phyloP scores from a whole-genome alignment of 768 basidiomycete species.

The Xerocomellus dryophilus region DNA sequence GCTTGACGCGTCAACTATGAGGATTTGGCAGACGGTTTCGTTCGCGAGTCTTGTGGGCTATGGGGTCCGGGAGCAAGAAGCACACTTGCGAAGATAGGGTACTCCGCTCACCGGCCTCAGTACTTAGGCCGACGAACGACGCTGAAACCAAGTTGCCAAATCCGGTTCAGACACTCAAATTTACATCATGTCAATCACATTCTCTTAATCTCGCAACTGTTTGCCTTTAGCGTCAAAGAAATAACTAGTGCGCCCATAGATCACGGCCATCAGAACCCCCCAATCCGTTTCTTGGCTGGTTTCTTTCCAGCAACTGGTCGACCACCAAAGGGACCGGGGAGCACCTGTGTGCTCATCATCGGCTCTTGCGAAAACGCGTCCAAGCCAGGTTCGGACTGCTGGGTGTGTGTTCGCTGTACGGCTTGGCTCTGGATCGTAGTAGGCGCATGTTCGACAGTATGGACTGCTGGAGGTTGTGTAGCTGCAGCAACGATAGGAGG shows the following conservation, averaged over 20 bases:
- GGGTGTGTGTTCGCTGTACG: conserved; percentile 18
- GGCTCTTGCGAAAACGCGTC: conserved; percentile 39
- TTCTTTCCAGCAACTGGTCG: conserved; percentile 49
- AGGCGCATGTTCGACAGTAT: conserved; percentile 3
- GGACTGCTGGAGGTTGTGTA: conserved; percentile 20
- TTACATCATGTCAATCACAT: neutral
- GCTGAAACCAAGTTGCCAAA: conserved; percentile 25
- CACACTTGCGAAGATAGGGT: conserved; percentile 21
- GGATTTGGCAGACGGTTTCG: conserved; percentile 17
- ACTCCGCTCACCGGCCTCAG: conserved; percentile 17
- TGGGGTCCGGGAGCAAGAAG: conserved; percentile 20
- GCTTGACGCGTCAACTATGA: conserved; percentile 47
- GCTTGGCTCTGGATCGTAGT: conserved; percentile 5
- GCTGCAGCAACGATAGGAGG: conserved; percentile 39
- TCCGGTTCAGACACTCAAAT: conserved; percentile 1
- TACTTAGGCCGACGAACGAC: neutral
- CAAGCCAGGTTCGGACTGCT: conserved; percentile 7
- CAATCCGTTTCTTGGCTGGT: conserved; percentile 60
- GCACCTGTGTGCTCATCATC: conserved; percentile 63
- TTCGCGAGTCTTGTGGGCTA: conserved; percentile 7
- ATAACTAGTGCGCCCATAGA: neutral
- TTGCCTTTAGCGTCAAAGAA: neutral
- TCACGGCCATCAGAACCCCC: conserved; percentile 57
- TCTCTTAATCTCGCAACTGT: conserved; percentile 2
- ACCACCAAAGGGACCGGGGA: conserved; percentile 71